Evolutionary conservation across 1,284 basidiomycete species (phyloP), one percentile per base, ranked within the genome.

Genomic region (Irpex sp.): DNA sequence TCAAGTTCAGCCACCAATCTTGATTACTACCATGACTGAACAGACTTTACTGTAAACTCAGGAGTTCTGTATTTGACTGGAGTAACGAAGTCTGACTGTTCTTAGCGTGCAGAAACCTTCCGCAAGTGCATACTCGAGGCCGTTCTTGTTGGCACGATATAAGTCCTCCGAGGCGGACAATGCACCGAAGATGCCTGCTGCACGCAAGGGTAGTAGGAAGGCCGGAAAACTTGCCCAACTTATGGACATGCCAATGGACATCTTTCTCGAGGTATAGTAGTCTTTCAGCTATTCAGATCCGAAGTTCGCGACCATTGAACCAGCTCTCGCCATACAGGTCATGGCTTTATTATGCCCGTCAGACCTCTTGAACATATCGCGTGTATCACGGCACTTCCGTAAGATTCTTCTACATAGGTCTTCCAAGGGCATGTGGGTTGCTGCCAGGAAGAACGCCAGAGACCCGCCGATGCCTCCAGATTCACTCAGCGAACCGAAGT

Each of bases 231-330:
- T 79, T 1, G 75, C 71, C 10, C 70, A 71, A 6, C 67, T 80
- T 13, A 77, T 77, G 76, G 66, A 76, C 18, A 76, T 80, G 74
- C 79, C 79, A 1, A 49, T 79, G 24, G 80, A 81, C 59, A 72
- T 81, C 18, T 79, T 80, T 67, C 72, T 72, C 58, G 78, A 80
- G 73, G 80, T 81, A 49, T 54, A 38, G 32, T 38, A 38, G 32
- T 38, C 32, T 38, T 9, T 38, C 32, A 38, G 72, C 67, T 32
- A 22, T 13, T 22, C 62, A 4, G 43, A 27, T 54, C n/a, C n/a
- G 15, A 54, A 54, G 3, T 54, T n/a, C n/a, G 49, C 45, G 18
- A n/a, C 24, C 24, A 27, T 10, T 38, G 32, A 38, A 38, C 32
- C 22, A 22, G 2, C 65, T 22, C 7, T 45, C 24, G 42, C n/a